phyloP scores from a whole-genome alignment of 1,284 basidiomycete genomes.

The Apiotrichum akiyoshidainum region DNA sequence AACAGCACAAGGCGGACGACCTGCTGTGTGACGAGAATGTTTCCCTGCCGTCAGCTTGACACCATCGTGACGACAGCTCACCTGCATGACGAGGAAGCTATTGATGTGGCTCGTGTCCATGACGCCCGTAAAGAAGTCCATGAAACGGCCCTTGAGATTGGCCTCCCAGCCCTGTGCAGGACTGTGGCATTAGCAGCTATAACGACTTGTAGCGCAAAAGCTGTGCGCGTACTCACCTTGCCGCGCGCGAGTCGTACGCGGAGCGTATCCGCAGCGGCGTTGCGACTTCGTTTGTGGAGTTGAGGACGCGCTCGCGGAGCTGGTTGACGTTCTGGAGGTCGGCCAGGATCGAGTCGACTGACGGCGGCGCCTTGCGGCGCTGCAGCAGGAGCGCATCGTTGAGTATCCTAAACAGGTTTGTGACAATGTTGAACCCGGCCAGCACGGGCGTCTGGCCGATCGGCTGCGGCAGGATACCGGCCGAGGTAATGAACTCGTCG shows the following conservation, averaged over 20 bases:
- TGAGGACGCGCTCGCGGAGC: slow-evolving; percentile 31
- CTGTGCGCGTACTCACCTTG: slow-evolving; percentile 31
- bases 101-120: slow-evolving; percentile 30
- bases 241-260: slow-evolving; percentile 29
- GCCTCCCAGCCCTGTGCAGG: slow-evolving; percentile 41
- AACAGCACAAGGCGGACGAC: slow-evolving; percentile 40
- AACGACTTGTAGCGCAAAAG: too few relatives aligned
- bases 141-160: slow-evolving; percentile 32
- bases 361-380: slow-evolving; percentile 30
- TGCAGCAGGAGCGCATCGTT: slow-evolving; percentile 41
- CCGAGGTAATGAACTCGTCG: slow-evolving; percentile 46
- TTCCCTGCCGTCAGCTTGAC: slow-evolving; percentile 23
- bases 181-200: slow-evolving; percentile 2
- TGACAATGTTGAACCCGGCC: slow-evolving; percentile 44
- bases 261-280: slow-evolving; percentile 29
- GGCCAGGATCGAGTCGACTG: slow-evolving; percentile 35
- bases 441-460: slow-evolving; percentile 37
- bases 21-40: slow-evolving; percentile 46
- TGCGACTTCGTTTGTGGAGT: slow-evolving; percentile 26
- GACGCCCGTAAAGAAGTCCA: slow-evolving; percentile 32
- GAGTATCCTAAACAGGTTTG: slow-evolving; percentile 42
- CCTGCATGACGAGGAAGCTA: slow-evolving; percentile 42
- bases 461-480: slow-evolving; percentile 41
- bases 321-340: slow-evolving; percentile 38
- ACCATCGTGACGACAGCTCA: slow-evolving; percentile 4